These are phyloP conservation scores for Hypoxylon sp. DNA, from an alignment of 2,329 filamentous ascomycete species.

Conservation along the genomic window DNA sequence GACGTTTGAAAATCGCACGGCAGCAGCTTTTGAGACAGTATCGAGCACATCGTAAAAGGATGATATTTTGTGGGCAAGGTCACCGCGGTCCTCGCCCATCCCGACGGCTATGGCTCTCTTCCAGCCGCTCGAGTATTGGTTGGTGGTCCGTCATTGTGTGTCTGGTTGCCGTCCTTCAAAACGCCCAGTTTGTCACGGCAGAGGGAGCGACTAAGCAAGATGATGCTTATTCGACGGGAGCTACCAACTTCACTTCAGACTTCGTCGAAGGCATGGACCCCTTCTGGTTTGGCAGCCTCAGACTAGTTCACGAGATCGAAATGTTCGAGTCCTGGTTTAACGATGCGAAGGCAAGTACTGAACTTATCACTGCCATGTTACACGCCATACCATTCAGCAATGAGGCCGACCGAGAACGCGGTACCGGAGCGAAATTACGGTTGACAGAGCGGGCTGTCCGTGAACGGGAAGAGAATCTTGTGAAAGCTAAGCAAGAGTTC, in stretches of 20 bases:
- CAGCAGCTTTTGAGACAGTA: neutral
- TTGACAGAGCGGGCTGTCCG: neutral
- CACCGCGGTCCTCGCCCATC: neutral
- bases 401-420: neutral
- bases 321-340: slow-evolving; percentile 4
- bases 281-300: neutral
- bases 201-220: too few species aligned
- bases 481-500: neutral
- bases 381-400: neutral
- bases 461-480: neutral
- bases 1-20: neutral
- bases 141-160: neutral
- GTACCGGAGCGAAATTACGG: neutral
- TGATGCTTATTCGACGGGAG: too few species aligned
- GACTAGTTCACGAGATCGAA: neutral
- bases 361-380: neutral
- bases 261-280: neutral
- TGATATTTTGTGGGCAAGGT: neutral
- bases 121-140: too few species aligned
- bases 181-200: neutral
- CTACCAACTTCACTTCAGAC: neutral
- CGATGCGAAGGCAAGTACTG: neutral
- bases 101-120: neutral
- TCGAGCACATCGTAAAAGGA: neutral
- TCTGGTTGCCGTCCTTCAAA: neutral